phyloP scores from a whole-genome alignment of 805 yeast genomes.

The Clavispora santaluciae region DNA sequence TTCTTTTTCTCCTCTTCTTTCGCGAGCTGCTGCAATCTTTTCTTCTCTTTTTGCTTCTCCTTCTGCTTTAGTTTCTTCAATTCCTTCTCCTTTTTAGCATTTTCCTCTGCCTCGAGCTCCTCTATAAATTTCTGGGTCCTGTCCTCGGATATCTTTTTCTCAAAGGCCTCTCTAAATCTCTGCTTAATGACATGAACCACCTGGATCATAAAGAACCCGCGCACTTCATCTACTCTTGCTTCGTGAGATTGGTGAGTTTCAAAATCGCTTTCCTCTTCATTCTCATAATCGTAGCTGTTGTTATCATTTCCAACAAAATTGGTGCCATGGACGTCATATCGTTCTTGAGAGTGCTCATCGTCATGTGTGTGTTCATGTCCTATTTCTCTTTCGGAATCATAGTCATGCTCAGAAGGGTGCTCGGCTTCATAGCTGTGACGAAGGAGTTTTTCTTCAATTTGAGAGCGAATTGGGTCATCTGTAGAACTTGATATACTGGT shows the following conservation, averaged over 20 bases:
- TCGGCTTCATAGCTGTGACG: conserved; percentile 19
- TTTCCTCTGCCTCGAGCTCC: conserved; percentile 68
- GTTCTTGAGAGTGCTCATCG: conserved; percentile 25
- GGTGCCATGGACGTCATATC: conserved; percentile 37
- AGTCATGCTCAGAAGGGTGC: conserved; percentile 26
- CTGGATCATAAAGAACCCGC: conserved; percentile 72
- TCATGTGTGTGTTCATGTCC: conserved; percentile 13
- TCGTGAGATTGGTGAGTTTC: conserved; percentile 45
- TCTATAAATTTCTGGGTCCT: conserved; percentile 55
- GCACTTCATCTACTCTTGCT: conserved; percentile 69
- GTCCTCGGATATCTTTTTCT: conserved; percentile 76
- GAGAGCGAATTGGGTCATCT: no score
- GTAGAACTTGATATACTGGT: no score
- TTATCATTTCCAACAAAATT: conserved; percentile 2
- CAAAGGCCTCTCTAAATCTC: conserved; percentile 69
- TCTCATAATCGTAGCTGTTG: conserved; percentile 5
- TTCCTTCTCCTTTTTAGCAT: conserved; percentile 58
- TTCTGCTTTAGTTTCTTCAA: conserved; percentile 60
- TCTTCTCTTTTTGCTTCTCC: conserved; percentile 70
- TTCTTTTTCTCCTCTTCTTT: conserved; percentile 56
- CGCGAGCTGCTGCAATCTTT: conserved; percentile 54
- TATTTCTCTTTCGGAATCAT: no score
- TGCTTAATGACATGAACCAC: conserved; percentile 74
- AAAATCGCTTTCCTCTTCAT: conserved; percentile 21
- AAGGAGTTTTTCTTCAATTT: no score